These are phyloP conservation scores for Cryptosporidium ubiquitum DNA, from an alignment of 169 alveolate genomes.

Conservation along the genomic window DNA sequence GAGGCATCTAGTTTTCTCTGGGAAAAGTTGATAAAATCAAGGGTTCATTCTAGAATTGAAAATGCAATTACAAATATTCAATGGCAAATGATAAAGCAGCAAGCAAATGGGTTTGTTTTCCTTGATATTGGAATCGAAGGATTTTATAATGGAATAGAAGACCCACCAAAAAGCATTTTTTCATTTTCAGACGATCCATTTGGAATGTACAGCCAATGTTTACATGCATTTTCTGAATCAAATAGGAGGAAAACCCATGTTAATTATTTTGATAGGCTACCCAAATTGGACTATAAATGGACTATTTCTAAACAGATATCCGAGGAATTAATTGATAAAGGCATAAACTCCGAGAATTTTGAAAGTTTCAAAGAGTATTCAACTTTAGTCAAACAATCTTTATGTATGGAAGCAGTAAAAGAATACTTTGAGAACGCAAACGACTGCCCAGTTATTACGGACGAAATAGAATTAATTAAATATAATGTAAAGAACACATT, in stretches of 20 bases:
- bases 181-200: slow-evolving; percentile 67
- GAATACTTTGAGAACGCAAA: slow-evolving; percentile 59
- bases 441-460: slow-evolving; percentile 23
- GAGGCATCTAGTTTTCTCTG: slow-evolving; percentile 61
- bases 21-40: slow-evolving; percentile 25
- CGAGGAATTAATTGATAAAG: slow-evolving; percentile 25
- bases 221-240: slow-evolving; percentile 64
- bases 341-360: slow-evolving; percentile 34
- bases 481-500: slow-evolving; percentile 3
- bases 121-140: slow-evolving; percentile 45
- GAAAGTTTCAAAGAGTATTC: slow-evolving; percentile 33
- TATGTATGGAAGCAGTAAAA: slow-evolving; percentile 65
- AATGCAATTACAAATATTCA: slow-evolving; percentile 49
- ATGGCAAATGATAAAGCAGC: slow-evolving; percentile 62
- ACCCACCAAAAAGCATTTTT: slow-evolving; percentile 62
- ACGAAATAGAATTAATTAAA: slow-evolving; percentile 30
- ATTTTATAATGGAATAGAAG: slow-evolving; percentile 18
- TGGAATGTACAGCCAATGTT: slow-evolving; percentile 68
- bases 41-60: slow-evolving; percentile 28
- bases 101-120: slow-evolving; percentile 49
- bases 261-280: not conserved
- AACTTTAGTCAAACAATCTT: slow-evolving; percentile 36
- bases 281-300: slow-evolving; percentile 29
- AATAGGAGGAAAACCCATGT: not conserved
- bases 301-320: slow-evolving; percentile 28